phyloP scores from a whole-genome alignment of 768 basidiomycete species.

The Termitomyces bulborhizus region DNA sequence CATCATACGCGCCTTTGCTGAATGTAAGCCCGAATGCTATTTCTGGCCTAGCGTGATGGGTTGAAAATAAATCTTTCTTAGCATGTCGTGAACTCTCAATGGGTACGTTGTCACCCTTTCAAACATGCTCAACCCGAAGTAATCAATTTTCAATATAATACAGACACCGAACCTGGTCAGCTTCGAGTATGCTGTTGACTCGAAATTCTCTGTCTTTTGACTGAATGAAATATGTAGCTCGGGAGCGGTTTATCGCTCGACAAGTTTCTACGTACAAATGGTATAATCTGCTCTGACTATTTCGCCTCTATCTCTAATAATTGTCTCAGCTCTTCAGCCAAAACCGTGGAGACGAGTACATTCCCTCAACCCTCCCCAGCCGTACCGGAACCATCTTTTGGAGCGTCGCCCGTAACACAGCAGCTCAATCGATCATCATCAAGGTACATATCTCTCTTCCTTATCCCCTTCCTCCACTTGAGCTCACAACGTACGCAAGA shows the following conservation, averaged over 20 bases:
- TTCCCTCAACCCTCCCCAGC: constrained; percentile 55
- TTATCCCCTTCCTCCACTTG: background rate
- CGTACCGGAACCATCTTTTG: constrained; percentile 47
- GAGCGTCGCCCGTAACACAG: constrained; percentile 45
- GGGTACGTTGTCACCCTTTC: constrained; percentile 27
- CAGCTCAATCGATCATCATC: constrained; percentile 41
- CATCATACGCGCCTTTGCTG: constrained; percentile 52
- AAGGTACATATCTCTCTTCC: constrained; percentile 33
- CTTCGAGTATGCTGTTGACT: constrained; percentile 39
- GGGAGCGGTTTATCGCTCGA: constrained; percentile 42
- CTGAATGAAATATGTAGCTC: constrained; percentile 25
- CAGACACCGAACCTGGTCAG: constrained; percentile 49
- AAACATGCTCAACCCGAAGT: constrained; percentile 1
- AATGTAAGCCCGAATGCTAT: constrained; percentile 20
- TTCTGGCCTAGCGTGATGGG: background rate
- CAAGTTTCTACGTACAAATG: constrained; percentile 55
- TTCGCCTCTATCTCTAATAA: constrained; percentile 1
- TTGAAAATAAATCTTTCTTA: constrained; percentile 12
- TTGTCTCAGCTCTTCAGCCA: constrained; percentile 50
- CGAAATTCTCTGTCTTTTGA: background rate
- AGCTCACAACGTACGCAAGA: constrained; percentile 22
- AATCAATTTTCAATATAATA: background rate
- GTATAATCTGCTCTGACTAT: constrained; percentile 20
- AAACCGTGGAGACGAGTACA: constrained; percentile 55
- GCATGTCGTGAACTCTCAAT: constrained; percentile 44